Percentiles rank a stretch among this genome's conserved stretches.
Conservation (phyloP, 352 stramenopile genomes). For the Aphanomyces invadans region DNA sequence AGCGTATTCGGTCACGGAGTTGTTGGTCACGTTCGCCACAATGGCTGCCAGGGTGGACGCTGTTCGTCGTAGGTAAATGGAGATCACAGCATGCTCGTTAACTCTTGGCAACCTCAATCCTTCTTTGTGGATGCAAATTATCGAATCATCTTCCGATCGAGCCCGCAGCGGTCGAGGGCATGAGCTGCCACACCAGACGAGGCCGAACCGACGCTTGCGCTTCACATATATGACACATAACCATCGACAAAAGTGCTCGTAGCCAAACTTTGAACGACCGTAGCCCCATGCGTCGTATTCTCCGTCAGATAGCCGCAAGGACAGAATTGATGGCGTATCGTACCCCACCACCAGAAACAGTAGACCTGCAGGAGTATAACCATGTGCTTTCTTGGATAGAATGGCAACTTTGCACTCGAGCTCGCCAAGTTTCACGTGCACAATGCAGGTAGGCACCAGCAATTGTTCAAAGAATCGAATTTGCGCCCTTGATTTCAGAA, state of each 20-base stretch:
- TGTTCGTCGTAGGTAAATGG: neutral
- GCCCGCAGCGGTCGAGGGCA: neutral
- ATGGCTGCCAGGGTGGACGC: neutral
- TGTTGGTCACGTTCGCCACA: neutral
- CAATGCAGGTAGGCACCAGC: neutral
- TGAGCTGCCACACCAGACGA: neutral
- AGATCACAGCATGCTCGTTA: neutral
- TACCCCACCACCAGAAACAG: neutral
- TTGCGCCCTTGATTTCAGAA: neutral
- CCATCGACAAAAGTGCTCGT: neutral
- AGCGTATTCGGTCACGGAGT: neutral
- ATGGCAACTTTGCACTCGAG: neutral
- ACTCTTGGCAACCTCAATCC: neutral
- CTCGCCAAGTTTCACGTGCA: neutral
- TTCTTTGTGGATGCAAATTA: neutral
- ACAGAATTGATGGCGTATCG: neutral
- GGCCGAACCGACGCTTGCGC: neutral
- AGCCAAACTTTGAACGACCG: neutral
- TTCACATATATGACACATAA: neutral
- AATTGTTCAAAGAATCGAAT: neutral
- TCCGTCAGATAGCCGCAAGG: neutral
- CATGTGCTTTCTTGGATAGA: neutral
- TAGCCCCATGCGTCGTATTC: neutral
- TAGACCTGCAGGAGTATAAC: neutral
- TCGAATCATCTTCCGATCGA: neutral